Conservation (phyloP, 495 filamentous ascomycete genomes). For the Articulospora tetracladia region DNA sequence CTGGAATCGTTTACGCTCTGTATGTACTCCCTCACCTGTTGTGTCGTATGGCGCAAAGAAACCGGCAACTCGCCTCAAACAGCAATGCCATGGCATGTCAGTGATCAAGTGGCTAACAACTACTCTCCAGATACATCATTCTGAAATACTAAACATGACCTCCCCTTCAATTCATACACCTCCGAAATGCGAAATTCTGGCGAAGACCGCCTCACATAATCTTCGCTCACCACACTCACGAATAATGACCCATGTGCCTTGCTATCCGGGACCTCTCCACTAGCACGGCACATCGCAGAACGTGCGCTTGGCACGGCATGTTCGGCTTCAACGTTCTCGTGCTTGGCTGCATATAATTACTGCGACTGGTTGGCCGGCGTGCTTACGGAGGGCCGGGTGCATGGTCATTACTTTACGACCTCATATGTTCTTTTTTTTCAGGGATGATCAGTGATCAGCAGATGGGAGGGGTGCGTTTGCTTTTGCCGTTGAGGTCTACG, state of each 20-base stretch:
- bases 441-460: background rate
- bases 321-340: slow-evolving; percentile 6
- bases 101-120: slow-evolving; percentile 6
- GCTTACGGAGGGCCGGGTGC: background rate
- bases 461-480: background rate
- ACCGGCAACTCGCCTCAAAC: background rate
- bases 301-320: slow-evolving; percentile 15
- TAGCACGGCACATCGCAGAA: background rate
- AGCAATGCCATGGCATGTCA: background rate
- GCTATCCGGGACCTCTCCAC: no score
- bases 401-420: background rate
- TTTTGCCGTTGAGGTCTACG: background rate
- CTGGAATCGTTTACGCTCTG: slow-evolving; percentile 72
- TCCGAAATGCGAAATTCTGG: slow-evolving; percentile 1
- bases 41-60: background rate
- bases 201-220: slow-evolving; percentile 13
- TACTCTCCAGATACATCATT: slow-evolving; percentile 41
- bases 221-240: slow-evolving; percentile 4
- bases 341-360: no score
- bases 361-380: background rate
- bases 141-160: slow-evolving; percentile 40
- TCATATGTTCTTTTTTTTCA: background rate
- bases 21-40: slow-evolving; percentile 42
- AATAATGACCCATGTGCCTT: background rate
- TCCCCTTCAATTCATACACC: slow-evolving; percentile 7